Evolutionary conservation across 78 protist genomes (phyloP), one percentile per base, ranked within the genome.

Genomic region (Emiliania huxleyi): DNA sequence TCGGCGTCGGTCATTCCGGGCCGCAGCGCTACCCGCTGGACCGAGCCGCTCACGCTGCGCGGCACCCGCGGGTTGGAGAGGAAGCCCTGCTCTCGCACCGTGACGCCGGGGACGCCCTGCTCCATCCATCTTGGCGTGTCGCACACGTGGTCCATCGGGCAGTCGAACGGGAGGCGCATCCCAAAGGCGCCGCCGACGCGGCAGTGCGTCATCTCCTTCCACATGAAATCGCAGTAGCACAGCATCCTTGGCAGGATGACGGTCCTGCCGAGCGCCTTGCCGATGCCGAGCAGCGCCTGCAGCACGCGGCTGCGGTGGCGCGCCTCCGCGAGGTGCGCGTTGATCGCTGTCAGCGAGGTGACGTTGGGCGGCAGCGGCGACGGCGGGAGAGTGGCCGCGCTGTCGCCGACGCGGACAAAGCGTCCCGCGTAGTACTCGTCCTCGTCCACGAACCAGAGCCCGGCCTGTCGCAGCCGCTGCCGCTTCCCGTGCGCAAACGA

Each of bases 171-270:
- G 29, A 71, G 42, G 1, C 81, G 81, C 81, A 71, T 71, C 21
- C 29, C n/a, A 3, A 33, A 35, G 18, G 81, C 81, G 81, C 81
- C 52, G 2, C 81, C 81, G 19, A 71, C 81, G 81, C 81, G 81
- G 42, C 81, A 71, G 37, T 3, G 26, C 81, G 18, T 35, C 81
- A 71, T 71, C 81, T 71, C 81, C 19, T 71, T 71, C 81, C 81
- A 71, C 81, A 71, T 71, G 81, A n/a, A 71, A 19, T 71, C 81
- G 81, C 81, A 71, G 42, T 71, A 71, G 81, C 81, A 71, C 40
- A 71, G 81, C 81, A 71, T 71, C 29, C 81, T 35, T 6, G 81
- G 81, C 35, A 71, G 42, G 42, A 71, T 71, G 19, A 71, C 42
- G 15, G 19, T 18, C 40, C 81, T 35, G 29, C 81, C 81, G 37